Percentiles rank a stretch among this genome's conserved stretches.
phyloP scores from a whole-genome alignment of 1,284 basidiomycete genomes.

The Cryptococcus floricola region DNA sequence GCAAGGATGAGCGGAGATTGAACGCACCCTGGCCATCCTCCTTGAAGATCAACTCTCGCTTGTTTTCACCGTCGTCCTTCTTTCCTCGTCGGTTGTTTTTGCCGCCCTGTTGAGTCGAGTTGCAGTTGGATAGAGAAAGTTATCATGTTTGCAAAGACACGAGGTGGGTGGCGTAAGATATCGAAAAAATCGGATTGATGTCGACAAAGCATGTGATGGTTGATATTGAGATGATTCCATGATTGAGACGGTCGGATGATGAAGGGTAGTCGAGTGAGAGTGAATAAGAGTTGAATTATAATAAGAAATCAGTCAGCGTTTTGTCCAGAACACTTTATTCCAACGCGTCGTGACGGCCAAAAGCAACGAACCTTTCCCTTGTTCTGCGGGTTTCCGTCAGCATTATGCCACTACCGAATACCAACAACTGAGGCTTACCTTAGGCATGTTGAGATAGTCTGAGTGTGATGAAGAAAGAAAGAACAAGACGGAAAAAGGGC shows the following conservation, averaged over 20 bases:
- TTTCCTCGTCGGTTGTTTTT: slow-evolving; percentile 99
- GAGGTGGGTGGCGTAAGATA: neutral
- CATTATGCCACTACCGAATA: neutral
- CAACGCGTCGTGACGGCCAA: neutral
- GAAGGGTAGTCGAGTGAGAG: neutral
- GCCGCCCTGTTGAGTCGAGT: slow-evolving; percentile 65
- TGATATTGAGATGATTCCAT: neutral
- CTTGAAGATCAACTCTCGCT: slow-evolving; percentile 97
- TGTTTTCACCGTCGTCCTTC: slow-evolving; percentile 98
- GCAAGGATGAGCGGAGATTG: neutral
- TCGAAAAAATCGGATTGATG: neutral
- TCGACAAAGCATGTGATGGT: neutral
- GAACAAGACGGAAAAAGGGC: neutral
- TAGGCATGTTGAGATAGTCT: slow-evolving; percentile 34
- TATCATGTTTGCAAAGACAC: too few relatives aligned
- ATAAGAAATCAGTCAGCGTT: neutral
- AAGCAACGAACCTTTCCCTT: slow-evolving; percentile 19
- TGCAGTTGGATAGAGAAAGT: neutral
- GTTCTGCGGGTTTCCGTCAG: slow-evolving; percentile 15
- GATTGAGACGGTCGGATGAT: neutral
- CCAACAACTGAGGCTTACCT: slow-evolving; percentile 23
- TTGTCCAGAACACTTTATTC: neutral
- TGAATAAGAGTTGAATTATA: neutral
- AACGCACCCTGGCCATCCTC: slow-evolving; percentile 85
- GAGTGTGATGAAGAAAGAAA: neutral